Conservation (phyloP, 2,329 filamentous ascomycete species). For the Bipolaris bicolor region DNA sequence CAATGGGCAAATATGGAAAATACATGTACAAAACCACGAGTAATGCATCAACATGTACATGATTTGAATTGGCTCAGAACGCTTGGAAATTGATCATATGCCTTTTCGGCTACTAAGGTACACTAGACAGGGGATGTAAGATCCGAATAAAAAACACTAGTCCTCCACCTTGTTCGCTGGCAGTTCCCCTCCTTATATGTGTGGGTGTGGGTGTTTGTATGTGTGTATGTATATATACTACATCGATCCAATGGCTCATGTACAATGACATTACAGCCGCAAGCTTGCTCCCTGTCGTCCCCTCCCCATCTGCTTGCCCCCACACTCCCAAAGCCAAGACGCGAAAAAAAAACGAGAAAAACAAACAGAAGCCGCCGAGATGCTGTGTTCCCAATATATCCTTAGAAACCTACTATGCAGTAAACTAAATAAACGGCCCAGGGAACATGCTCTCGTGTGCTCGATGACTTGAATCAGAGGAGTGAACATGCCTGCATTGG, state of each 20-base stretch:
- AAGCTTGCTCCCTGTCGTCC: not conserved
- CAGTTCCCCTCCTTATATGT: not conserved
- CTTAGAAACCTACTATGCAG: not conserved
- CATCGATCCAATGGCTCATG: not conserved
- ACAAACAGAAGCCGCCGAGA: not conserved
- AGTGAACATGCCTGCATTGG: not conserved
- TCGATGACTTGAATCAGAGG: not conserved
- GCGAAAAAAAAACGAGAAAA: not conserved
- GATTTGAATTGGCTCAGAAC: no score
- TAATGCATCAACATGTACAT: no score
- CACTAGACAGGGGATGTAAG: not conserved
- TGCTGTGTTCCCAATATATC: not conserved
- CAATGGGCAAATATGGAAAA: no score
- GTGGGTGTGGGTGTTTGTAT: not conserved
- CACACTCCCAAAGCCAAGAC: not conserved
- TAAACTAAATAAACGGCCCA: not conserved
- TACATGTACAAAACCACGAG: no score
- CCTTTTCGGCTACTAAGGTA: not conserved
- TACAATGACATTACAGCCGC: not conserved
- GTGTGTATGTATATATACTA: not conserved
- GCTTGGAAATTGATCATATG: not conserved
- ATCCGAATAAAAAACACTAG: not conserved
- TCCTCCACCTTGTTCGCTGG: not conserved
- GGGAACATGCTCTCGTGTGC: not conserved
- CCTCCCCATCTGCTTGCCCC: no score